phyloP scores from a whole-genome alignment of 2,329 filamentous ascomycete species.

The Pyrenochaeta sp. region DNA sequence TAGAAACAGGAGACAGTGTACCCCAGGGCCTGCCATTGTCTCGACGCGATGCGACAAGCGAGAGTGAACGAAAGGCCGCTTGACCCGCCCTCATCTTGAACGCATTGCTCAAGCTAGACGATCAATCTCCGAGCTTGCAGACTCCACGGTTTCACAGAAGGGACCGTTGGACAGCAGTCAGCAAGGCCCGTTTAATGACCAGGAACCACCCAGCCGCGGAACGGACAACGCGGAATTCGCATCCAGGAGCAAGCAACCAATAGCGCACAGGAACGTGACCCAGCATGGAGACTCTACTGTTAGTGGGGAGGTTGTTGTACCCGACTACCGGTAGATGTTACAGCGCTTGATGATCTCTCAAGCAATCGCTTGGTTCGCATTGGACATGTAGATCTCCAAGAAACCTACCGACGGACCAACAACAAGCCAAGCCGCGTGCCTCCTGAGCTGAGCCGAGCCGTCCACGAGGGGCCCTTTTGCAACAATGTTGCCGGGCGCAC shows the following conservation, averaged over 20 bases:
- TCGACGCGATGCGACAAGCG: background rate
- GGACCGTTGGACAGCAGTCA: conserved; percentile 1
- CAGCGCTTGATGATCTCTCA: background rate
- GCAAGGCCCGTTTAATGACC: background rate
- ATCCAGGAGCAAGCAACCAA: conserved; percentile 11
- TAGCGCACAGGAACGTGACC: conserved; percentile 11
- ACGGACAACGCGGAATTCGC: conserved; percentile 10
- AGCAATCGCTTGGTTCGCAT: background rate
- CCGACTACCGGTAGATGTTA: background rate
- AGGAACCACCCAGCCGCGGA: conserved; percentile 1
- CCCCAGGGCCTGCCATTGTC: background rate
- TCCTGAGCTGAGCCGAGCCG: background rate
- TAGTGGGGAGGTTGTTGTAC: conserved; percentile 1
- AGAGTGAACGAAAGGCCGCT: background rate
- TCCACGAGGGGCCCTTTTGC: too few relatives aligned
- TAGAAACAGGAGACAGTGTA: too few relatives aligned
- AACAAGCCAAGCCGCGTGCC: background rate
- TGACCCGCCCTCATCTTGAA: background rate
- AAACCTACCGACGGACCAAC: background rate
- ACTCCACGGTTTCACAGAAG: background rate
- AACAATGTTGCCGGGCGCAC: too few relatives aligned
- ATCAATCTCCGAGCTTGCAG: conserved; percentile 16
- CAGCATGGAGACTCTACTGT: background rate
- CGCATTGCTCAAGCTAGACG: conserved; percentile 6
- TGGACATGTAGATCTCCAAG: conserved; percentile 3